A percentile compares a stretch with the other conserved stretches of the same genome.
These are phyloP conservation scores for Strigomonas galati DNA, from an alignment of 208 protist species.

Conservation along the genomic window DNA sequence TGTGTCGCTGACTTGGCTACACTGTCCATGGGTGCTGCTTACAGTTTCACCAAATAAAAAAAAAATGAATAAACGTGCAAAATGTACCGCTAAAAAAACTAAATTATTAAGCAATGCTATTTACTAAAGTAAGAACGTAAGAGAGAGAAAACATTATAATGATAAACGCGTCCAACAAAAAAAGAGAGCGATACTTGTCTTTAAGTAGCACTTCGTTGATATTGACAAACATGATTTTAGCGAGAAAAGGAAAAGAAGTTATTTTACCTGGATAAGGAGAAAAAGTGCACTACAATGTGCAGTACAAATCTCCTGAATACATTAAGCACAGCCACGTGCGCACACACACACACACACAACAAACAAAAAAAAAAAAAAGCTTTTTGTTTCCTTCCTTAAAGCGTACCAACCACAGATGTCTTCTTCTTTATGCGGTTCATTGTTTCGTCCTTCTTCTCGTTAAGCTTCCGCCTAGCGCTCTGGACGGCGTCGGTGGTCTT, in stretches of 20 bases:
- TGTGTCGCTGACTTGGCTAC: constrained; percentile 41
- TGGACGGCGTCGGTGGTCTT: constrained; percentile 67
- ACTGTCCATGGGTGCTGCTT: constrained; percentile 12
- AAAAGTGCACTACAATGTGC: too few species aligned
- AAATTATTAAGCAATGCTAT: neutral
- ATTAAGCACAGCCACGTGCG: too few species aligned
- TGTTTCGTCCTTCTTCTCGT: constrained; percentile 61
- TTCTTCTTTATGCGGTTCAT: constrained; percentile 45
- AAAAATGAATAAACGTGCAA: constrained; percentile 14
- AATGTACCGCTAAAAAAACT: neutral
- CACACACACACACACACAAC: neutral
- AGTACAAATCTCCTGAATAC: too few species aligned
- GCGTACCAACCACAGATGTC: constrained; percentile 48
- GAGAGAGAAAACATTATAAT: neutral
- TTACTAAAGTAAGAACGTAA: neutral
- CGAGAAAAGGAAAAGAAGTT: too few species aligned
- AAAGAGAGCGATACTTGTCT: too few species aligned
- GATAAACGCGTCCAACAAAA: too few species aligned
- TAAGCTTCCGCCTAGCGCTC: constrained; percentile 48
- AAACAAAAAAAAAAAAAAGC: neutral
- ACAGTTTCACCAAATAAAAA: constrained; percentile 12
- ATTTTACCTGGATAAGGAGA: too few species aligned
- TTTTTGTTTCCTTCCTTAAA: neutral
- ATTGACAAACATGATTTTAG: too few species aligned
- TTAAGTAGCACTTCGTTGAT: too few species aligned